Conservation (phyloP, 108 stramenopile genomes). For the Skeletonema marinoi region DNA sequence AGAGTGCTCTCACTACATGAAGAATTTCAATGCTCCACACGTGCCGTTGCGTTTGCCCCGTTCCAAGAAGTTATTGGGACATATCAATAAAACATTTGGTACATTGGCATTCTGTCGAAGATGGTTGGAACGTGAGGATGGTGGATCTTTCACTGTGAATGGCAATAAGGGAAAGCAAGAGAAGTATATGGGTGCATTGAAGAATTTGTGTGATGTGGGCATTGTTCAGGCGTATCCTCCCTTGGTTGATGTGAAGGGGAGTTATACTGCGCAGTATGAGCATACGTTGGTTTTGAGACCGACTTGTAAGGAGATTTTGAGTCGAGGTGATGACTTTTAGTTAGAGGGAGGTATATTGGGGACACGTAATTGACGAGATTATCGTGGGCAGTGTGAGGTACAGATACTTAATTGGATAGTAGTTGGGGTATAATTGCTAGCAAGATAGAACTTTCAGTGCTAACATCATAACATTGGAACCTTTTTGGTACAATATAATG, state of each 20-base stretch:
- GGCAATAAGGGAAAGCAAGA: constrained; percentile 89
- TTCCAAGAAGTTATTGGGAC: constrained; percentile 89
- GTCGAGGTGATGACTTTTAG: constrained; percentile 98
- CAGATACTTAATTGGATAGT: no score
- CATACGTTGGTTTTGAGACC: constrained; percentile 96
- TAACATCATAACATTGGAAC: no score
- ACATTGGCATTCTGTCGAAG: constrained; percentile 98
- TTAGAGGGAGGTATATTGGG: background rate
- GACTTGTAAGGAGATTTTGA: constrained; percentile 97
- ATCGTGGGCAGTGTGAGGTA: no score
- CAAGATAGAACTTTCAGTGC: no score
- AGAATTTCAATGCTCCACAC: constrained; percentile 93
- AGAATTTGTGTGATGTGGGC: constrained; percentile 97
- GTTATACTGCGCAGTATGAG: constrained; percentile 99
- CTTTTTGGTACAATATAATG: no score
- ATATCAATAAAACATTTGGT: constrained; percentile 99
- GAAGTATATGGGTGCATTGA: constrained; percentile 97
- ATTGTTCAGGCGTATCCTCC: constrained; percentile 96
- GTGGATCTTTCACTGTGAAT: constrained; percentile 89
- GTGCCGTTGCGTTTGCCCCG: constrained; percentile 93
- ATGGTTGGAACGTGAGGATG: constrained; percentile 98
- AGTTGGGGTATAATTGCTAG: no score
- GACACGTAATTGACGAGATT: no score
- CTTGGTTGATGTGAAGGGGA: constrained; percentile 94
- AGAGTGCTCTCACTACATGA: constrained; percentile 99